These are phyloP conservation scores for Apostasia shenzhenica DNA, from an alignment of 106 monocot species.

Conservation along the genomic window DNA sequence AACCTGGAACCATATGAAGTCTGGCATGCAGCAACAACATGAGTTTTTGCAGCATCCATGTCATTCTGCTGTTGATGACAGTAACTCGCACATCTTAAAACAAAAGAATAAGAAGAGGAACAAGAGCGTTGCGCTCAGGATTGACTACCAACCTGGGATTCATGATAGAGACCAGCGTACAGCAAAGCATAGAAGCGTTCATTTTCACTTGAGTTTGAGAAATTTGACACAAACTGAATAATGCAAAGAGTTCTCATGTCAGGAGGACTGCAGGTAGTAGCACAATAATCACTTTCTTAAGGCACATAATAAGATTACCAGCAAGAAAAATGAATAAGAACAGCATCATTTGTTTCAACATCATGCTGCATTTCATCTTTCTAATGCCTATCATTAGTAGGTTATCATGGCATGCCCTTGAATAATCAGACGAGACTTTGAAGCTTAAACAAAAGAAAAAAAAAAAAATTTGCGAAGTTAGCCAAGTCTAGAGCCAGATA, in stretches of 20 bases:
- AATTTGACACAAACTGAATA: conserved; percentile 65
- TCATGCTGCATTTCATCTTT: no score
- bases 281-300: background rate
- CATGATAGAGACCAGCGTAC: conserved; percentile 84
- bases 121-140: conserved; percentile 34
- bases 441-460: no score
- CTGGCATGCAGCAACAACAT: conserved; percentile 64
- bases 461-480: no score
- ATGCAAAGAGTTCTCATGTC: background rate
- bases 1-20: conserved; percentile 85
- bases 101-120: no score
- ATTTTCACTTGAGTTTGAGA: conserved; percentile 26
- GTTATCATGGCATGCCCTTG: no score
- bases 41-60: conserved; percentile 42
- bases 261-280: conserved; percentile 1
- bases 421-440: no score
- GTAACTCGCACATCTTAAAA: background rate
- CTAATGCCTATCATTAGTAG: no score
- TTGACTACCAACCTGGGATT: conserved; percentile 57
- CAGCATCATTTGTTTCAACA: no score
- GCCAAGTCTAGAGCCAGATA: no score
- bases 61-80: conserved; percentile 29
- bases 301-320: no score
- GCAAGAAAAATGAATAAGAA: no score
- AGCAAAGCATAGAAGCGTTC: conserved; percentile 85